A percentile compares a stretch with the other conserved stretches of the same genome.
Evolutionary conservation across 129 eudicot species (phyloP).

Genomic region (Flaveria linearis): DNA sequence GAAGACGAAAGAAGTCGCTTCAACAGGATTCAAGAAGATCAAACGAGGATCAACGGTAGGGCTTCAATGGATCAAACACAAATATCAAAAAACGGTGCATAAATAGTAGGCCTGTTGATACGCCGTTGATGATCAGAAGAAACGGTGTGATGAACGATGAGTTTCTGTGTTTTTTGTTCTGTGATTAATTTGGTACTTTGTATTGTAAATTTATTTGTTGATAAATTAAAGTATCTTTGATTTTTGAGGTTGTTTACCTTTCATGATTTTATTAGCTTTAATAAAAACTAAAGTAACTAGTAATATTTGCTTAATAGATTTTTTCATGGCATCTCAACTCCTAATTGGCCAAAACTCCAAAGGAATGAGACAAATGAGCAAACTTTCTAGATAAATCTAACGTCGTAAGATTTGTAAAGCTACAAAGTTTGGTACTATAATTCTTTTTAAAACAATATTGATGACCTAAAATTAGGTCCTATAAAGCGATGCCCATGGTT

Average conservation of each 20-base stretch:
- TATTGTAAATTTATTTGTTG: constrained; percentile 5
- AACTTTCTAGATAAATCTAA: no score
- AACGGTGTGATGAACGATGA: background rate
- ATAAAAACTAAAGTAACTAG: no score
- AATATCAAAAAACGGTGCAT: constrained; percentile 42
- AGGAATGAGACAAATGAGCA: no score
- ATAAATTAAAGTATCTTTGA: background rate
- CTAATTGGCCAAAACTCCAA: no score
- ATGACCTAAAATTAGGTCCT: background rate
- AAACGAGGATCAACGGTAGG: constrained; percentile 64
- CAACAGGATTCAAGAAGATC: constrained; percentile 62
- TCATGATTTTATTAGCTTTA: no score
- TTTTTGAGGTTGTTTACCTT: background rate
- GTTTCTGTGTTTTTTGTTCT: background rate
- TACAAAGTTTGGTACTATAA: background rate
- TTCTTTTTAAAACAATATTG: background rate
- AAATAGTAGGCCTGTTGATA: background rate
- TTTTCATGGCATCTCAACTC: no score
- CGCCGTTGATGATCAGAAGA: no score
- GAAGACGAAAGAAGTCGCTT: constrained; percentile 53
- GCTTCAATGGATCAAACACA: constrained; percentile 55
- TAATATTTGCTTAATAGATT: no score
- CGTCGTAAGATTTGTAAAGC: background rate
- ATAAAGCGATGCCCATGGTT: background rate
- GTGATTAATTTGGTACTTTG: background rate